phyloP scores from a whole-genome alignment of 257 asterid genomes.

The Solanum rostratum region DNA sequence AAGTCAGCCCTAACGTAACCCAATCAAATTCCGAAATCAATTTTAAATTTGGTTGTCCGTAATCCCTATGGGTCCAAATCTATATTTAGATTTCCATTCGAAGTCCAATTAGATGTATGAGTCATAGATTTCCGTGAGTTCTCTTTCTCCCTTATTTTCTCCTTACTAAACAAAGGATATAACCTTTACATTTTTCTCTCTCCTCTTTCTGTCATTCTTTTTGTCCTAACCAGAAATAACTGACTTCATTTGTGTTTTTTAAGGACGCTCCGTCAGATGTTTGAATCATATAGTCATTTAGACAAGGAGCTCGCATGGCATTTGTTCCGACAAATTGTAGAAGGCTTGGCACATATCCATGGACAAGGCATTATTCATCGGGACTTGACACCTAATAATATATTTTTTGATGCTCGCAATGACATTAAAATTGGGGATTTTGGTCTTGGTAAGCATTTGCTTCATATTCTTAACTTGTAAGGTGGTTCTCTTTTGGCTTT shows the following conservation, averaged over 20 bases:
- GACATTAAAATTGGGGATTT: conserved; percentile 98
- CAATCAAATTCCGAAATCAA: neutral
- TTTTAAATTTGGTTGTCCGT: neutral
- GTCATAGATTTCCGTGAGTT: neutral
- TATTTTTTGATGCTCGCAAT: conserved; percentile 91
- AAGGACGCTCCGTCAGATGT: conserved; percentile 88
- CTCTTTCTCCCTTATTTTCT: neutral
- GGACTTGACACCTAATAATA: conserved; percentile 91
- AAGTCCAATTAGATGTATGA: neutral
- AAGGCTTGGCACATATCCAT: conserved; percentile 92
- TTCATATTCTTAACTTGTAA: neutral
- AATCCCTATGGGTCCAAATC: neutral
- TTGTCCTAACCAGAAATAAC: neutral
- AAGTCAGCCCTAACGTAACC: neutral
- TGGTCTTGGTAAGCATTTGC: conserved; percentile 81
- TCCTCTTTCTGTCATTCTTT: neutral
- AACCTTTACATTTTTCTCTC: neutral
- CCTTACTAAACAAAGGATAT: neutral
- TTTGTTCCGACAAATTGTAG: conserved; percentile 88
- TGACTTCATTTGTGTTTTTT: conserved; percentile 18
- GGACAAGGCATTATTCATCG: conserved; percentile 98
- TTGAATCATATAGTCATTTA: conserved; percentile 73
- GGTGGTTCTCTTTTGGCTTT: neutral
- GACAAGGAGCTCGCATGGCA: conserved; percentile 96
- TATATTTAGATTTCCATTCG: neutral